Percentiles rank a stretch among this genome's conserved stretches.
phyloP scores from a whole-genome alignment of 1,139 yeast genomes.

The Saccharomycopsis hybrid region DNA sequence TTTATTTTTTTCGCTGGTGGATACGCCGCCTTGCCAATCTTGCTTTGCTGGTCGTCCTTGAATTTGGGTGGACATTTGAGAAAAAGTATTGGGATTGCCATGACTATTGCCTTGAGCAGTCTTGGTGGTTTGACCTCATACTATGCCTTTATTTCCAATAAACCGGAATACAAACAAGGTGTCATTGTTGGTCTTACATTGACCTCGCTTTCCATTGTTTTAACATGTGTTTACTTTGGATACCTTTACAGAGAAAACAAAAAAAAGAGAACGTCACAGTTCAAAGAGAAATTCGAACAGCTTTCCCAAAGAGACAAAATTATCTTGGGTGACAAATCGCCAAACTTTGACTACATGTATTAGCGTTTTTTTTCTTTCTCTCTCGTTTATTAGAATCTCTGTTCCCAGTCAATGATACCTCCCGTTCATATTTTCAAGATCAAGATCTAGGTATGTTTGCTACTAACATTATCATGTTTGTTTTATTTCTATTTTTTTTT shows the following conservation, averaged over 20 bases:
- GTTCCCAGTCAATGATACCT: no score
- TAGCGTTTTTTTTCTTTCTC: constrained; percentile 5
- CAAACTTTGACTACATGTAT: constrained; percentile 16
- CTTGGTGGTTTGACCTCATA: constrained; percentile 77
- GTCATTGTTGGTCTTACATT: constrained; percentile 27
- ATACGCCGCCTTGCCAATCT: constrained; percentile 67
- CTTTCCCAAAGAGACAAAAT: constrained; percentile 17
- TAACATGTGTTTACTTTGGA: constrained; percentile 6
- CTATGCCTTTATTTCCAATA: constrained; percentile 49
- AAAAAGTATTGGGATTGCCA: constrained; percentile 67
- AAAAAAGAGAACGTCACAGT: constrained; percentile 9
- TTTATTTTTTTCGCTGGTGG: constrained; percentile 61
- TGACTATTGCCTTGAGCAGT: constrained; percentile 77
- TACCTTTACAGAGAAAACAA: constrained; percentile 12
- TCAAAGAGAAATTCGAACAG: constrained; percentile 8
- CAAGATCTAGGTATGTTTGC: no score
- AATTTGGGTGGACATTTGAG: constrained; percentile 60
- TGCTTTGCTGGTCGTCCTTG: constrained; percentile 66
- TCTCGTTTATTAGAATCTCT: not conserved
- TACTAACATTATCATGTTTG: no score
- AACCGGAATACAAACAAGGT: constrained; percentile 58
- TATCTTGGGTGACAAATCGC: constrained; percentile 19
- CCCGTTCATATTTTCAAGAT: no score
- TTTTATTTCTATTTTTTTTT: no score
- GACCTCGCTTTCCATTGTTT: constrained; percentile 15